Base-by-base conservation (phyloP, 192 early-diverging fungal genomes). In the Funneliformis geosporum region DNA sequence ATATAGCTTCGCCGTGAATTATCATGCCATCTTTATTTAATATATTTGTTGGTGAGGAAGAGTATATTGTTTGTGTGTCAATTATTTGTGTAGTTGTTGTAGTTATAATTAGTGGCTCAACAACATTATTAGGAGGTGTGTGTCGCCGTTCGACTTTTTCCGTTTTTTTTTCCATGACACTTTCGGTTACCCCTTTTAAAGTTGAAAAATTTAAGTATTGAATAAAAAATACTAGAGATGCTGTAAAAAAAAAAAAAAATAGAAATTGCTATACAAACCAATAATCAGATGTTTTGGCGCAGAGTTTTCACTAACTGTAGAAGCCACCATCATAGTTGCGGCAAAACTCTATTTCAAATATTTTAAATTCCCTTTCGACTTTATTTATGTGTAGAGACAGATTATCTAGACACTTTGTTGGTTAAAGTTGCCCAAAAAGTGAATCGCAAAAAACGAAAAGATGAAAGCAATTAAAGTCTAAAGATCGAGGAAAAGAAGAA, bases 271-370 rank as follows among this genome's bases (percentile, higher is more conserved):
- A 73, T 25, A 55, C 43, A 46, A 33, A 78, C 76, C 76, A 39
- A 44, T n/a, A 23, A 18, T 65, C 10, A 55, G 44, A 67, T 64
- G 62, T 44, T 78, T 78, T 50, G 14, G n/a, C 7, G 62, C 1
- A 66, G 44, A 46, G 42, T 46, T 42, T 78, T 65, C 65, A 27
- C 44, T 78, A 28, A 60, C 23, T 40, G 61, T 18, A 25, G 75
- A 40, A 61, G 62, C 75, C 50, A 76, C 14, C 75, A 76, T 76
- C 75, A 76, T 76, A 25, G 55, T 76, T 76, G 25, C 38, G 23
- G n/a, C 42, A 61, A 27, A 46, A 25, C 38, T 73, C 44, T 47
- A 44, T 21, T 23, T 23, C 8, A n/a, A 25, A 23, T 44, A 39
- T 40, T 44, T 44, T 44, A 43, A 18, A 2, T 33, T 44, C 23